Evolutionary conservation across 2,329 filamentous ascomycete species (phyloP), one percentile per base, ranked within the genome.

Genomic region (Cercospora beticola): DNA sequence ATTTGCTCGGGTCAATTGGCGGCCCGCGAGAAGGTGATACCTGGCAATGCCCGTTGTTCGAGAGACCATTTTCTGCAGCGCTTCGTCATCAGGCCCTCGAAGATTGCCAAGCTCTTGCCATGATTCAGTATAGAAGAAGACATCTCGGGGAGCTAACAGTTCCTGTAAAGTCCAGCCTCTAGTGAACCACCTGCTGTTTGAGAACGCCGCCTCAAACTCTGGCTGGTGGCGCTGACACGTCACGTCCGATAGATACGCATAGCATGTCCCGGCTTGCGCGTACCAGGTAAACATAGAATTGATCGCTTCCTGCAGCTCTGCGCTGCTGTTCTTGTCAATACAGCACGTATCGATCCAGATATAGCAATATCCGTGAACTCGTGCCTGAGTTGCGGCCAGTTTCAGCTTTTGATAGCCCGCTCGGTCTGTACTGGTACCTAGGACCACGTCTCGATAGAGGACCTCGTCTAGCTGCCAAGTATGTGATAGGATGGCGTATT

Each of bases 401-500:
- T 54, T 54, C 21, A 54, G 23, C 49, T 54, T 54, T 8, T 16
- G 49, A 54, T 54, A 54, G 10, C 49, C 23, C 21, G 49, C 49
- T 56, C 49, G 49, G 12, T 28, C 12, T n/a, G 49, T 6, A 28
- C 49, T 56, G 21, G 49, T 56, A n/a, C 49, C 49, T 8, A 56
- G 14, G 14, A 16, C 49, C 49, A 56, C 49, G 23, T 56, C 49
- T 28, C 49, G 49, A 56, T 56, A 56, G 49, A 56, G 49, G 14
- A 56, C 49, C 49, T 56, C 49, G n/a, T 56, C 49, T 14, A 16
- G 49, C 23, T 23, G 21, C 62, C 62, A 64, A 16, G 62, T 64
- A 16, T 64, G 62, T 14, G 62, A 64, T 5, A 64, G 26, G 28
- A 40, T 64, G 28, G 46, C 62, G 54, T 64, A 57, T 30, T 64